Conservation (phyloP, 2,329 filamentous ascomycete species). For the Aspergillus sp. region DNA sequence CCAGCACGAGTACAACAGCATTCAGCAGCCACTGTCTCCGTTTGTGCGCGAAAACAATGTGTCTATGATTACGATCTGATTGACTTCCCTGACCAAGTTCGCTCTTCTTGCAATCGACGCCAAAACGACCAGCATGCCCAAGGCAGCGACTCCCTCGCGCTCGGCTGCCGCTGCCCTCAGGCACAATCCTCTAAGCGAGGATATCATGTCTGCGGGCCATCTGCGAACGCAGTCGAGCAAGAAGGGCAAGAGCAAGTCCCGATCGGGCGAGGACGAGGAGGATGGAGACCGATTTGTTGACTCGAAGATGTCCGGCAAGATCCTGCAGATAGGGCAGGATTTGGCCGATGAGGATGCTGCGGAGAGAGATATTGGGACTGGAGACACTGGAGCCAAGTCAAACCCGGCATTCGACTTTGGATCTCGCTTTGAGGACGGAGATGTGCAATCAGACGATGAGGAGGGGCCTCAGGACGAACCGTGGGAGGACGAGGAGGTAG, state of each 20-base stretch:
- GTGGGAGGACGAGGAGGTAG: conserved; percentile 65
- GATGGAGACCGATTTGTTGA: conserved; percentile 68
- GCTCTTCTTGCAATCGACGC: not conserved
- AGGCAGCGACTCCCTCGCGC: conserved; percentile 56
- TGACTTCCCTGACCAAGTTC: no score
- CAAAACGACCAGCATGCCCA: conserved; percentile 56
- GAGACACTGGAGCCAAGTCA: conserved; percentile 34
- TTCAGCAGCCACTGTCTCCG: no score
- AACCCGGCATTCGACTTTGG: conserved; percentile 72
- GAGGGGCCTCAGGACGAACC: conserved; percentile 52
- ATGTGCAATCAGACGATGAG: conserved; percentile 38
- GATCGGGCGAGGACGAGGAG: conserved; percentile 45
- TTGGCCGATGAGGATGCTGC: conserved; percentile 70
- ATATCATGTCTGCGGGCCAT: conserved; percentile 62
- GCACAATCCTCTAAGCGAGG: conserved; percentile 86
- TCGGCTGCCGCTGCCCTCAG: conserved; percentile 51
- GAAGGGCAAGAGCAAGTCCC: conserved; percentile 57
- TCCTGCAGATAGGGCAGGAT: conserved; percentile 81
- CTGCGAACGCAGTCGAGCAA: conserved; percentile 63
- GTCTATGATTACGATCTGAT: no score
- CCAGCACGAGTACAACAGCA: no score
- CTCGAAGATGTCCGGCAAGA: conserved; percentile 77
- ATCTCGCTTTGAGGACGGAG: conserved; percentile 55
- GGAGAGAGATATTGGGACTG: conserved; percentile 30
- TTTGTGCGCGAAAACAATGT: no score